Percentiles rank a stretch among this genome's conserved stretches.
Evolutionary conservation across 2,329 filamentous ascomycete genomes (phyloP).

Genomic region (Trichophyton mentagrophytes): DNA sequence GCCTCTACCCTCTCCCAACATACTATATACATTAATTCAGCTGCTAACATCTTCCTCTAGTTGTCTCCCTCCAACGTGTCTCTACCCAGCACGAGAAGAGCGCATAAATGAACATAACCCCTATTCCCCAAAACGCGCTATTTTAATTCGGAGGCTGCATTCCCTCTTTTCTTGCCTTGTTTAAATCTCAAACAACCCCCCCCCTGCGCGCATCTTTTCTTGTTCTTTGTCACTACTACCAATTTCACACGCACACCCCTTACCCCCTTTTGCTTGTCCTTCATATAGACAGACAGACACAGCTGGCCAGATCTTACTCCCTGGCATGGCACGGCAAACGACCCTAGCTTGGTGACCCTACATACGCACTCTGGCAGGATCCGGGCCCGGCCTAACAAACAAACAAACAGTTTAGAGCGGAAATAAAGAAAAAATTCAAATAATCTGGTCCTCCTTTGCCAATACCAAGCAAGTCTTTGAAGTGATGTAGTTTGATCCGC

Average conservation of each 20-base stretch:
- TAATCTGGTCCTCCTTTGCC: background rate
- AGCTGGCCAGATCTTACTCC: background rate
- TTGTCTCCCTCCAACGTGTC: constrained; percentile 79
- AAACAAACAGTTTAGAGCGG: background rate
- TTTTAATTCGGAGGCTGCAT: background rate
- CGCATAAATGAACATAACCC: constrained; percentile 38
- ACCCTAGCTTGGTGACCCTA: background rate
- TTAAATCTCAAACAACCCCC: background rate
- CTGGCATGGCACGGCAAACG: background rate
- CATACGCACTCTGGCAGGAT: background rate
- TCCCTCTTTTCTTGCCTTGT: background rate
- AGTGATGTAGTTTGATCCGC: no score
- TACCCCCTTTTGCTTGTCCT: constrained; percentile 8
- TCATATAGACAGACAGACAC: background rate
- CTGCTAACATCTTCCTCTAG: constrained; percentile 31
- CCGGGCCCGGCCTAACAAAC: background rate
- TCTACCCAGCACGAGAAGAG: constrained; percentile 88
- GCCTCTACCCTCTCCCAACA: constrained; percentile 18
- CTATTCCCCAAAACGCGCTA: background rate
- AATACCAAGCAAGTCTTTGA: background rate
- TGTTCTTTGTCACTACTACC: constrained; percentile 6
- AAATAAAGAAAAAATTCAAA: constrained; percentile 1
- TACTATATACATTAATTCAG: constrained; percentile 6
- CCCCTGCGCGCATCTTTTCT: constrained; percentile 2
- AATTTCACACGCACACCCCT: no score